Conservation (phyloP, 1,139 yeast species). For the Taiozyma sp. region DNA sequence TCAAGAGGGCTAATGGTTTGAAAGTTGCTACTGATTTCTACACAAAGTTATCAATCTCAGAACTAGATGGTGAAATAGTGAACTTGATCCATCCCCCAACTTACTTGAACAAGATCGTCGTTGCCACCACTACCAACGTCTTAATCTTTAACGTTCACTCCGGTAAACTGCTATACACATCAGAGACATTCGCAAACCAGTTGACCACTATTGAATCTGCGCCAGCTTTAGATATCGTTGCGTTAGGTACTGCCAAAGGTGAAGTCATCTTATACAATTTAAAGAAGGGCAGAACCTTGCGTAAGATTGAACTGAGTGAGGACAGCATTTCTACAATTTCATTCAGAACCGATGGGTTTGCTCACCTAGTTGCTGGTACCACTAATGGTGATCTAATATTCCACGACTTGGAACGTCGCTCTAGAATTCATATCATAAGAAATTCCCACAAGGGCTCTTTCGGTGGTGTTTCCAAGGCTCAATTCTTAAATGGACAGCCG, state of each 20-base stretch:
- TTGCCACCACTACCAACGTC: constrained; percentile 61
- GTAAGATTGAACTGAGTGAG: constrained; percentile 54
- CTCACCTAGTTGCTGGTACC: constrained; percentile 79
- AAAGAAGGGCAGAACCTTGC: constrained; percentile 55
- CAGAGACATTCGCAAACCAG: constrained; percentile 44
- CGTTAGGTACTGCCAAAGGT: constrained; percentile 72
- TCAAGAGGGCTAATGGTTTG: constrained; percentile 45
- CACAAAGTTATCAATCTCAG: constrained; percentile 53
- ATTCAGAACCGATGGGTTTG: constrained; percentile 87
- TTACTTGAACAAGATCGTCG: constrained; percentile 80
- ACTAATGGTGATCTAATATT: constrained; percentile 79
- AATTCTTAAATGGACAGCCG: constrained; percentile 88
- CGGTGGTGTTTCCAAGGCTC: constrained; percentile 78
- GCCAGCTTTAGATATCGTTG: constrained; percentile 81
- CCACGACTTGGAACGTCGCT: constrained; percentile 68
- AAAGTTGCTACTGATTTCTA: constrained; percentile 61
- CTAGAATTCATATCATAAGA: constrained; percentile 70
- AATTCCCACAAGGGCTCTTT: constrained; percentile 65
- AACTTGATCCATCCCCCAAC: constrained; percentile 84
- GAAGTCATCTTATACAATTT: constrained; percentile 61
- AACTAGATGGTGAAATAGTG: constrained; percentile 62
- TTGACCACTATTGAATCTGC: constrained; percentile 69
- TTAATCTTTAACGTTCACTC: constrained; percentile 69
- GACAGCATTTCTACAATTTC: constrained; percentile 54
- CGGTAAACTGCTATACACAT: constrained; percentile 62